A percentile compares a stretch with the other conserved stretches of the same genome.
Evolutionary conservation across 73 alveolate species (phyloP).

Genomic region (Paramecium sexaurelia): DNA sequence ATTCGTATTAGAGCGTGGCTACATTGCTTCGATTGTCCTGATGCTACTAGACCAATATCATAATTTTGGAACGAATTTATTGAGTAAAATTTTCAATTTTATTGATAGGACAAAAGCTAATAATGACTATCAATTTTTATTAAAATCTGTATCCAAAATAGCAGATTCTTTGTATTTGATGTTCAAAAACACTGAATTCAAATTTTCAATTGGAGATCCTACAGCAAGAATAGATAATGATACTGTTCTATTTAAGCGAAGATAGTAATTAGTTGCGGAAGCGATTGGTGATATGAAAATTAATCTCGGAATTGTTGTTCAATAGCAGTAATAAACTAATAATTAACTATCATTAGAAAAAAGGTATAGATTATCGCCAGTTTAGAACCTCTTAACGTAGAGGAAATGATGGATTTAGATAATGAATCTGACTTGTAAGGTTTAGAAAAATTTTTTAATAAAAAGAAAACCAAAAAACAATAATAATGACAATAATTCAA

Average conservation of each 20-base stretch:
- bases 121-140: not conserved
- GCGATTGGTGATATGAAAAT: constrained; percentile 17
- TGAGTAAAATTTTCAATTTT: not conserved
- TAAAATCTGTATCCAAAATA: not conserved
- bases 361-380: not conserved
- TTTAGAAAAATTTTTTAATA: constrained; percentile 22
- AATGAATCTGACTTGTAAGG: constrained; percentile 20
- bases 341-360: not conserved
- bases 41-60: not conserved
- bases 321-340: not conserved
- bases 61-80: constrained; percentile 55
- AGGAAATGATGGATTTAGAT: constrained; percentile 55
- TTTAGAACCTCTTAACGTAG: constrained; percentile 35
- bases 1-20: constrained; percentile 53
- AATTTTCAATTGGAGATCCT: constrained; percentile 27
- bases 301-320: not conserved
- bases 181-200: constrained; percentile 29
- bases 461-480: not conserved
- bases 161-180: constrained; percentile 39
- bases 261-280: constrained; percentile 22
- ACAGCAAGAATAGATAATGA: constrained; percentile 48
- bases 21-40: constrained; percentile 63
- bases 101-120: not conserved
- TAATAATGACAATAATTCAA: not conserved
- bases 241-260: not conserved